Base-by-base conservation (phyloP, 306 rosid species). In the Begonia fuchsioides region DNA sequence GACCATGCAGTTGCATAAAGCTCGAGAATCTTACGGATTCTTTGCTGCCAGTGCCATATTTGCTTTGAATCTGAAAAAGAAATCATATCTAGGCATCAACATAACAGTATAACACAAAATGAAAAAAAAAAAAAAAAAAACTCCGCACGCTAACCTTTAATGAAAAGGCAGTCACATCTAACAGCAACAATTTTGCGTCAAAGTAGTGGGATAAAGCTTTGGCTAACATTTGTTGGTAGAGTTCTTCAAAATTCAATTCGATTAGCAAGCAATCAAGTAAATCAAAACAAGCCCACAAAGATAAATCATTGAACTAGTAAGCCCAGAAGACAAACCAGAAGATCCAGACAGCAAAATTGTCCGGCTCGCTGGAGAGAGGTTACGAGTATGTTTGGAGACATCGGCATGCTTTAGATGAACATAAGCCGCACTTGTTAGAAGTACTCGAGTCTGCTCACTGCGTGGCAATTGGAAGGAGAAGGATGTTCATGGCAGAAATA, bases 151-250 rank as follows among this genome's bases (percentile, higher is more conserved):
- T 55, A 16, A 75, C 96, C 86, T 85, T 92, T 55, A 92, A 59
- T 32, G 87, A 79, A 65, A 92, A 92, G 50, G 79, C 87, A 1
- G 94, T 82, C 17, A 82, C 61, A 73, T 92, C 98, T 44, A 92
- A 72, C 54, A 92, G 77, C 70, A 92, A 81, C 54, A 92, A 68
- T 67, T 81, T 92, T 14, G 94, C 98, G 58, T 82, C 87, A 51
- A 79, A 92, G 72, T 71, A 82, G 77, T 92, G 98, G 35, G 98
- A 74, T 59, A 92, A 82, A 73, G 98, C 98, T 79, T 77, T 92
- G 51, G 96, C 96, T 63, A 92, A 93, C 80, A 85, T 65, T 72
- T 92, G 98, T 32, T 85, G 96, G 66, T 92, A 92, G 56, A 73
- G 87, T 62, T 92, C 98, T 90, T 53, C 53, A 75, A 61, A 11